Evolutionary conservation across 345 rosid species (phyloP).

Genomic region (Firmiana major): DNA sequence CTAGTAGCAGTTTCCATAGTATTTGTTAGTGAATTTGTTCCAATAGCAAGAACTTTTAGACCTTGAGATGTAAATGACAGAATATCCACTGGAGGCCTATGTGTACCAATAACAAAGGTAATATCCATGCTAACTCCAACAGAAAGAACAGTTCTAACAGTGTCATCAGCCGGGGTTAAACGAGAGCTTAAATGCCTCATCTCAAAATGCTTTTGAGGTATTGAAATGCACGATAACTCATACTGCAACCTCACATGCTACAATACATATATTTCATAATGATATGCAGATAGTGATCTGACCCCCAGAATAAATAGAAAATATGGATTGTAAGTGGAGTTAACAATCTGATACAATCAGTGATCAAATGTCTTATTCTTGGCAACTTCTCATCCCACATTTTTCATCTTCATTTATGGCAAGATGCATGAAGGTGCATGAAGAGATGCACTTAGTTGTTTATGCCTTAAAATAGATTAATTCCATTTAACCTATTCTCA

Average conservation of each 20-base stretch:
- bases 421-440: constrained; percentile 1
- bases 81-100: constrained; percentile 93
- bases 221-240: constrained; percentile 88
- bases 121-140: constrained; percentile 55
- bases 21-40: constrained; percentile 58
- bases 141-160: constrained; percentile 40
- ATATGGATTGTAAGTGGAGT: constrained; percentile 94
- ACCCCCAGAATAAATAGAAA: constrained; percentile 74
- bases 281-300: constrained; percentile 45
- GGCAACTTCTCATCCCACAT: background rate
- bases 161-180: constrained; percentile 24
- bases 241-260: constrained; percentile 67
- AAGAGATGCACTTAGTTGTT: background rate
- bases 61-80: constrained; percentile 67
- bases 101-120: constrained; percentile 88
- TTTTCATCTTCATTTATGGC: background rate
- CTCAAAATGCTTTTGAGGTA: constrained; percentile 60
- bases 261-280: constrained; percentile 70
- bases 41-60: constrained; percentile 73
- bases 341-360: constrained; percentile 33
- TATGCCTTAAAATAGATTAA: background rate
- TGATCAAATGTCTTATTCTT: background rate
- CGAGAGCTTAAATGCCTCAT: constrained; percentile 33
- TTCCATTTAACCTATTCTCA: background rate
- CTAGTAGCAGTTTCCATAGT: constrained; percentile 66